Percentiles rank a stretch among this genome's conserved stretches.
Conservation (phyloP, 306 rosid species). For the Luffa acutangula region DNA sequence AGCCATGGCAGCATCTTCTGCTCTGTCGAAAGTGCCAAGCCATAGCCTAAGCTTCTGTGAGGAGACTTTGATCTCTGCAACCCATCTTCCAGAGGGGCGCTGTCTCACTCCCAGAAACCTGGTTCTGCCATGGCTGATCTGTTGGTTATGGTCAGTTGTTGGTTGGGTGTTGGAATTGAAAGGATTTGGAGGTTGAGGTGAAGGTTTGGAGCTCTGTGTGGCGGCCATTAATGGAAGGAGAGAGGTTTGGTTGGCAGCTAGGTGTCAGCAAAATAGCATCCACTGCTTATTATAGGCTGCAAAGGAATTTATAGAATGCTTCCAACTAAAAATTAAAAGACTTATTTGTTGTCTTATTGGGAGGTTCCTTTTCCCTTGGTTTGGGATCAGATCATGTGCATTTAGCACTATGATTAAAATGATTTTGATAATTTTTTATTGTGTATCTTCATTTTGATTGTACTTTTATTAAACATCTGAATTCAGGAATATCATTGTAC, state of each 20-base stretch:
- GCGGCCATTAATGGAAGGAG: conserved; percentile 30
- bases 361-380: background rate
- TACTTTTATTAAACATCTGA: background rate
- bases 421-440: background rate
- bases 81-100: conserved; percentile 96
- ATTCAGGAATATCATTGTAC: background rate
- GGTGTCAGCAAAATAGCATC: conserved; percentile 14
- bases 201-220: conserved; percentile 16
- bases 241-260: conserved; percentile 17
- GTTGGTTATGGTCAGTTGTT: conserved; percentile 9
- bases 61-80: conserved; percentile 81
- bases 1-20: conserved; percentile 77
- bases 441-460: background rate
- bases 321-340: background rate
- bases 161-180: conserved; percentile 13
- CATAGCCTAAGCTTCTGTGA: conserved; percentile 81
- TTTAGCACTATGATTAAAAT: background rate
- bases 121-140: conserved; percentile 15
- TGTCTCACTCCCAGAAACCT: conserved; percentile 80
- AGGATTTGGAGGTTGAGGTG: conserved; percentile 22
- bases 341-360: background rate
- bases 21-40: conserved; percentile 74
- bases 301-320: conserved; percentile 10
- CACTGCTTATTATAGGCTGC: background rate
- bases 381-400: conserved; percentile 2